Evolutionary conservation across 2,329 filamentous ascomycete genomes (phyloP).

Genomic region (Phoma sp.): DNA sequence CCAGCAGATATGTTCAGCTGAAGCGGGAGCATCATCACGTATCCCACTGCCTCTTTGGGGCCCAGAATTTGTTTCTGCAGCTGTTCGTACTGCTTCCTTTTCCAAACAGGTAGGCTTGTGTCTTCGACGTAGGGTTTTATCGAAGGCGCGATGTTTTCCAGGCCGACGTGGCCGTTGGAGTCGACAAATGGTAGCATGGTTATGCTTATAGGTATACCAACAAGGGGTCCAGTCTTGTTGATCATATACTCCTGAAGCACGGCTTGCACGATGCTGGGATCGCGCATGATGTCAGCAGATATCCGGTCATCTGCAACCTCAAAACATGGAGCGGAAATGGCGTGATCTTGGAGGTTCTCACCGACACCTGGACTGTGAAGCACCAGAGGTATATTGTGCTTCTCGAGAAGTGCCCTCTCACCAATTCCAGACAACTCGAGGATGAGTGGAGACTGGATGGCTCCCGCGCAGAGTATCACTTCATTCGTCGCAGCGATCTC

Average conservation of each 20-base stretch:
- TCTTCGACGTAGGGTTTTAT: constrained; percentile 1
- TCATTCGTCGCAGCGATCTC: constrained; percentile 20
- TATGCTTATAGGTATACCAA: constrained; percentile 22
- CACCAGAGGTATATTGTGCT: constrained; percentile 1
- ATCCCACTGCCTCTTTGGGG: constrained; percentile 1
- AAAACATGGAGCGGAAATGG: constrained; percentile 11
- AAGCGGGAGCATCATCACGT: constrained; percentile 17
- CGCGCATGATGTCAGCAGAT: constrained; percentile 24
- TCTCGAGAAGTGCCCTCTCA: background rate
- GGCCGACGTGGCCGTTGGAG: constrained; percentile 17
- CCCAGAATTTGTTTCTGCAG: constrained; percentile 5
- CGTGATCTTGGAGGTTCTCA: constrained; percentile 32
- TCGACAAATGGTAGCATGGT: constrained; percentile 37
- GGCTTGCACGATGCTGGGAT: constrained; percentile 25
- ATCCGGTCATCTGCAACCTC: constrained; percentile 4
- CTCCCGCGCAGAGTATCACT: constrained; percentile 19
- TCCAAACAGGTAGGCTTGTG: background rate
- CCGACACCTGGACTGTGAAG: constrained; percentile 18
- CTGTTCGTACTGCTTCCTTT: constrained; percentile 9
- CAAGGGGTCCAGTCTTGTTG: constrained; percentile 28
- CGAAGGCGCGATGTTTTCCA: background rate
- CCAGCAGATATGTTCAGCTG: constrained; percentile 17
- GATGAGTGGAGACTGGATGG: constrained; percentile 7
- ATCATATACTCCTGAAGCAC: constrained; percentile 27
- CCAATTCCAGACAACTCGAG: constrained; percentile 21